Percentiles rank a stretch among this genome's conserved stretches.
Evolutionary conservation across 2,329 filamentous ascomycete genomes (phyloP).

Genomic region (Hirsutella minnesotensis): DNA sequence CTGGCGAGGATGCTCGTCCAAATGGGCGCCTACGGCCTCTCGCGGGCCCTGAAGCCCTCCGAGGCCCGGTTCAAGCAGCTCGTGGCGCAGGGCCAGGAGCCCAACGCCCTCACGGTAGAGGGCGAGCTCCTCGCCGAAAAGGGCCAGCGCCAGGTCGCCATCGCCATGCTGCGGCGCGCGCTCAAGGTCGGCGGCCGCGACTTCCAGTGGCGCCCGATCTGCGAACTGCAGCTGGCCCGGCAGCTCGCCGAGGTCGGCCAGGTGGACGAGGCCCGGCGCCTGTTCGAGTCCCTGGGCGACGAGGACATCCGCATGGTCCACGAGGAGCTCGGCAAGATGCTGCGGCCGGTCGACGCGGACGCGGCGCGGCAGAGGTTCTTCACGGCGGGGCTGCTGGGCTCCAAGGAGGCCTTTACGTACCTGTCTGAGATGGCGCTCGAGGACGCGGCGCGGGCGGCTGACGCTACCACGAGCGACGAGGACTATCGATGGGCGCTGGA

Average conservation of each 20-base stretch:
- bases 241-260: conserved; percentile 11
- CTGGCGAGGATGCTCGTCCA: conserved; percentile 12
- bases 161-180: conserved; percentile 12
- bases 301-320: conserved; percentile 13
- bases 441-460: conserved; percentile 6
- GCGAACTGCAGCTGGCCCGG: conserved; percentile 14
- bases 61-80: conserved; percentile 19
- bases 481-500: conserved; percentile 19
- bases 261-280: conserved; percentile 10
- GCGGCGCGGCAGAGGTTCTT: conserved; percentile 14
- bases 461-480: conserved; percentile 7
- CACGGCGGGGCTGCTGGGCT: conserved; percentile 13
- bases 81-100: conserved; percentile 16
- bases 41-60: conserved; percentile 6
- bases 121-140: conserved; percentile 15
- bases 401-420: conserved; percentile 12
- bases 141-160: conserved; percentile 13
- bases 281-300: conserved; percentile 12
- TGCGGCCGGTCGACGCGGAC: conserved; percentile 10
- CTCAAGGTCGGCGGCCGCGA: conserved; percentile 7
- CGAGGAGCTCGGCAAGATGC: conserved; percentile 13
- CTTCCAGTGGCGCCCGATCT: conserved; percentile 17
- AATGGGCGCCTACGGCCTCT: conserved; percentile 9
- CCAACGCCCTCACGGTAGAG: conserved; percentile 22
- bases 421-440: conserved; percentile 18